Evolutionary conservation across 805 yeast species (phyloP), one percentile per base, ranked within the genome.

Genomic region (baker's yeast (Saccharomyces cerevisiae)): DNA sequence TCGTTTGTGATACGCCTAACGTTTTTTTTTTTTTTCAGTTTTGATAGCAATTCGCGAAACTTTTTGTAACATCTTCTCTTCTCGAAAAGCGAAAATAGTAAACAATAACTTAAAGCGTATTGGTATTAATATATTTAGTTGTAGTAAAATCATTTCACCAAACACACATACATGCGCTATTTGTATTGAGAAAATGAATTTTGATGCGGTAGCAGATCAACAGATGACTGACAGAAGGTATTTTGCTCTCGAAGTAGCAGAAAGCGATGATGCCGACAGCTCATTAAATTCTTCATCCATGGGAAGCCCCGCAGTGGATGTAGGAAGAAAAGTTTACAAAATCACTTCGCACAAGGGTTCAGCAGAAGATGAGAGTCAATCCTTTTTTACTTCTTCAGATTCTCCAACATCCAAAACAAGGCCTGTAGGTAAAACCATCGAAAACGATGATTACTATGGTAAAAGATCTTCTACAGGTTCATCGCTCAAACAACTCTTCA

Each of bases 211-310:
- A 14, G 64, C 63, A 49, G 71, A 62, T 32, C 68, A 61, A 32
- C 55, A 56, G 31, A 48, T 56, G 9, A 58, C 57, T 32, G 61
- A 58, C 11, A 61, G 59, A 46, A 63, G 63, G 51, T 67, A 66
- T 49, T 65, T 69, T 43, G 70, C 72, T 1, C 53, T 69, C 41
- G 70, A 62, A 21, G 66, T 68, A 5, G 64, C 70, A 9, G 70
- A 65, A 53, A 53, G 66, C 29, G 70, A 65, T 17, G 70, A 67
- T 48, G 68, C 61, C 48, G 59, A 59, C 31, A 55, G 56, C 47
- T 61, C 61, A 2, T 54, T 57, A n/a, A 55, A 51, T 10, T 2
- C 47, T 21, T 49, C 41, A 27, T n/a, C 46, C 47, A 30, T 28
- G 4, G 51, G 27, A 21, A 50, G 30, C 6, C 22, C 36, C 22